These are phyloP conservation scores for Verticillium isaacii DNA, from an alignment of 2,329 filamentous ascomycete genomes.

Conservation along the genomic window DNA sequence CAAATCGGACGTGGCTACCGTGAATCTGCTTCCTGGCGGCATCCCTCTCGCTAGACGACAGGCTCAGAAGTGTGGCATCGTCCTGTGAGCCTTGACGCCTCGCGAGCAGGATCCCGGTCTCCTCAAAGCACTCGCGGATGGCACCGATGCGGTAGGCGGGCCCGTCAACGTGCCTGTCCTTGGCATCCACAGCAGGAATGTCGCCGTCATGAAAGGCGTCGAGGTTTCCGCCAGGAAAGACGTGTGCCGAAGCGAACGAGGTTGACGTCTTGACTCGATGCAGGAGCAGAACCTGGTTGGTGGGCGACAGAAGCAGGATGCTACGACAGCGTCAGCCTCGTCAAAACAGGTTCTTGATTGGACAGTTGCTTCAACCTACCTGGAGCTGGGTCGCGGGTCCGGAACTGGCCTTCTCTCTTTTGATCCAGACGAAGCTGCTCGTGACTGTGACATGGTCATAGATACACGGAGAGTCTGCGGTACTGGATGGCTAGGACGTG, in stretches of 20 bases:
- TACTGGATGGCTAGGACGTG: neutral
- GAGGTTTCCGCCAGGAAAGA: conserved; percentile 90
- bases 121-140: conserved; percentile 89
- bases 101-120: conserved; percentile 83
- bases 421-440: conserved; percentile 7
- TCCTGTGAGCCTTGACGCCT: conserved; percentile 16
- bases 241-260: conserved; percentile 86
- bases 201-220: conserved; percentile 70
- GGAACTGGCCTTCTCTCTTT: conserved; percentile 20
- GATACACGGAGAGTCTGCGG: neutral
- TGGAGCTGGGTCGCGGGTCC: conserved; percentile 60
- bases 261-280: conserved; percentile 78
- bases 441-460: conserved; percentile 9
- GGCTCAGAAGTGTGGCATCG: conserved; percentile 52
- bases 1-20: conserved; percentile 58
- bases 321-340: conserved; percentile 6
- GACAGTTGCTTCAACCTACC: conserved; percentile 31
- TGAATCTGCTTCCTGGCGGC: conserved; percentile 66
- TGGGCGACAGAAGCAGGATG: conserved; percentile 77
- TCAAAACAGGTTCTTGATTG: neutral
- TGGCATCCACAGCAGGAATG: conserved; percentile 39
- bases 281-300: conserved; percentile 82
- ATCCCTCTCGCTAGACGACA: conserved; percentile 57
- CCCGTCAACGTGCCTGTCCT: conserved; percentile 63
- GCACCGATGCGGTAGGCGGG: conserved; percentile 75